Evolutionary conservation across 768 basidiomycete genomes (phyloP).

Genomic region (Lactarius psammicola): DNA sequence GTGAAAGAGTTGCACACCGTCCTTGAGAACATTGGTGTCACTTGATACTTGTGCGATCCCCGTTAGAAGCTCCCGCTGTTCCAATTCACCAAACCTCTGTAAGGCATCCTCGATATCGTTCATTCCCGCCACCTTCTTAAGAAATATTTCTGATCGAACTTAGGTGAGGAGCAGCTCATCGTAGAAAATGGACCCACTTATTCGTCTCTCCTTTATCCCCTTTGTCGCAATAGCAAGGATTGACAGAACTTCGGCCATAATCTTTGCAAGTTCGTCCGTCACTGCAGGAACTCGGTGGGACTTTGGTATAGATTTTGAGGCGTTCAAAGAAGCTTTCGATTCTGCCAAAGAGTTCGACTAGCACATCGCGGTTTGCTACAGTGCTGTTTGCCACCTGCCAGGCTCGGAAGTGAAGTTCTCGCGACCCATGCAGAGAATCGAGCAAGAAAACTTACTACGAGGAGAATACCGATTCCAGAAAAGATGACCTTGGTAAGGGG

Average conservation of each 20-base stretch:
- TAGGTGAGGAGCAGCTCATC: background rate
- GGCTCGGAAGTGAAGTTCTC: background rate
- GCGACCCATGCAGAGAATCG: background rate
- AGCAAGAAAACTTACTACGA: background rate
- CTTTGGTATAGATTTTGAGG: background rate
- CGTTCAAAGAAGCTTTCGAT: background rate
- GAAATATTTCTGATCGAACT: background rate
- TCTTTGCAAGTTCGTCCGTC: background rate
- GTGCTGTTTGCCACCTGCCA: background rate
- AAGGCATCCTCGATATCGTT: background rate
- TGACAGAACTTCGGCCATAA: background rate
- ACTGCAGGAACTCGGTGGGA: background rate
- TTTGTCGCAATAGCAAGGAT: background rate
- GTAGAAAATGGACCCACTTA: background rate
- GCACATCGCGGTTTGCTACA: background rate
- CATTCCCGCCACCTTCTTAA: background rate
- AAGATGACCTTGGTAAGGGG: background rate
- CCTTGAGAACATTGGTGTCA: background rate
- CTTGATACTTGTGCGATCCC: background rate
- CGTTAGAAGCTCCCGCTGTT: background rate
- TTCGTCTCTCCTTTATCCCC: background rate
- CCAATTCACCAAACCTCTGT: background rate
- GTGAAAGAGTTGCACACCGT: background rate
- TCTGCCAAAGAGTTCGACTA: background rate
- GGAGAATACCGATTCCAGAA: background rate